phyloP scores from a whole-genome alignment of 75 land plant species.

The Pinus taeda region DNA sequence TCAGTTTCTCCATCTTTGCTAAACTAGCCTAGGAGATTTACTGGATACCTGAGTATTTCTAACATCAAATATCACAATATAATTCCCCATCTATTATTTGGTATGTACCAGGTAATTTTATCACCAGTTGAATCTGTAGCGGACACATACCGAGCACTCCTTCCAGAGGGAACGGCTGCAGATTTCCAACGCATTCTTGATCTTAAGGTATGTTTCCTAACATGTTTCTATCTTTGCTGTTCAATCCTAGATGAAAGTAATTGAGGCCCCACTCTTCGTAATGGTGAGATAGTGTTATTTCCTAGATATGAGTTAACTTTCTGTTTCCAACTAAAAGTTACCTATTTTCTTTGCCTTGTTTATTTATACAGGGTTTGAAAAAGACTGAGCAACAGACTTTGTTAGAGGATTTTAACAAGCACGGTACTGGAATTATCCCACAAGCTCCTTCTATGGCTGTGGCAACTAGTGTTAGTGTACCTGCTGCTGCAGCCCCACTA shows the following conservation, averaged over 20 bases:
- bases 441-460: constrained; percentile 18
- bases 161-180: constrained; percentile 90
- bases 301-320: neutral
- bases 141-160: constrained; percentile 90
- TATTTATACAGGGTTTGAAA: constrained; percentile 76
- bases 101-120: constrained; percentile 71
- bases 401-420: constrained; percentile 83
- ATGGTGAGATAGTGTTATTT: neutral
- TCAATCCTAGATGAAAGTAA: neutral
- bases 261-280: neutral
- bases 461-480: constrained; percentile 15
- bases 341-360: neutral
- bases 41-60: neutral
- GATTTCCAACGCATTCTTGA: constrained; percentile 98
- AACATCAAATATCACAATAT: neutral
- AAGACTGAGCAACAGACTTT: constrained; percentile 89
- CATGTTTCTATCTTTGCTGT: neutral
- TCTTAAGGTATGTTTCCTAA: constrained; percentile 63
- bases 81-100: neutral
- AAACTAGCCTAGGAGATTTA: neutral
- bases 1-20: neutral
- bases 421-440: constrained; percentile 44
- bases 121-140: constrained; percentile 97
- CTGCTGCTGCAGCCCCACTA: constrained; percentile 15
- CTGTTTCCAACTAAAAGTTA: neutral